Base-by-base conservation (phyloP, 2,329 filamentous ascomycete genomes). In the Talaromyces amestolkiae region DNA sequence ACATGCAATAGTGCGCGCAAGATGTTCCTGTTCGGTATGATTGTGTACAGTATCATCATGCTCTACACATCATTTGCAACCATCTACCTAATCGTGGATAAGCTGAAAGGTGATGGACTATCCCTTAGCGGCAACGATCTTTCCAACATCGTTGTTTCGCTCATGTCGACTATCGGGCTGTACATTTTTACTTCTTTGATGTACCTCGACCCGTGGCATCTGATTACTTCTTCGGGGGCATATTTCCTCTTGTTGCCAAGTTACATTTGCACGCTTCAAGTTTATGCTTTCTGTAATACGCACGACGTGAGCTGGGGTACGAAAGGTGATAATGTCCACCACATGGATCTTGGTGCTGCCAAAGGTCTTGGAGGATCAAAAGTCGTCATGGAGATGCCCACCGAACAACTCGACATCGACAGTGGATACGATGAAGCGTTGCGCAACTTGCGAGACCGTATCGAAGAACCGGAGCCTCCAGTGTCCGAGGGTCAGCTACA, bases 241-340 rank as follows among this genome's bases (percentile, higher is more conserved):
- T 99, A 99, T 83, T 97, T 99, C 76, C 85, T 93, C 56, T 87
- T 99, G 31, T 84, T 99, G 41, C 95, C 95, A 0, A 89, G 85
- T 45, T 99, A 98, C 82, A 96, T 99, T 79, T 98, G 95, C 82
- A 98, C 92, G 0, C 85, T 99, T 2, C 95, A 99, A 78, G 93
- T 98, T 22, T 99, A 99, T 80, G 95, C 95, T 51, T 99, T 99
- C 79, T 98, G 95, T 83, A 99, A 99, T 81, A 96, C 94, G 0
- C 95, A 99, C 85, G 95, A 99, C 76, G 93, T 99, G 22, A 96
- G 93, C 0, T 99, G 95, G 95, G 95, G 95, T 53, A 99, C 95
- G 54, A 99, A 99, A 81, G 95, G 95, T 65, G 95, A 99, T 84
- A 99, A 99, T 78, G 88, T 96, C 41, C 89, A 95, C 72, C 90